Evolutionary conservation across 148 eudicot genomes (phyloP).

Genomic region (Rhododendron ferrugineum): DNA sequence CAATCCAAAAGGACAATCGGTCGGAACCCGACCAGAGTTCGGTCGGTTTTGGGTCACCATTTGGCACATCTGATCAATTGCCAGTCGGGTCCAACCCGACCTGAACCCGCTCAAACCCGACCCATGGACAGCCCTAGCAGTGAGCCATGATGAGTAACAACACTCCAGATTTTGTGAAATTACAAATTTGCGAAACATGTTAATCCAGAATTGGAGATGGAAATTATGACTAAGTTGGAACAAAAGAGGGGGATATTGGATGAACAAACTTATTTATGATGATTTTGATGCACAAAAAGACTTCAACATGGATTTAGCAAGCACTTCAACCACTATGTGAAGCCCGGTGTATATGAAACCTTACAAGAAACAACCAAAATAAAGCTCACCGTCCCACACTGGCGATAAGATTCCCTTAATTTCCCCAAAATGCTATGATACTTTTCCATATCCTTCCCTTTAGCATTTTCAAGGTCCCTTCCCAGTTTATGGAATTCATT

Average conservation of each 20-base stretch:
- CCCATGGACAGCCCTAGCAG: no score
- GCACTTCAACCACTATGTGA: background rate
- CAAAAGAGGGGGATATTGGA: background rate
- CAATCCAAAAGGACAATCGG: no score
- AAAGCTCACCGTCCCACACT: slow-evolving; percentile 64
- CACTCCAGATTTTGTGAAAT: background rate
- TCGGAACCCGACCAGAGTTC: no score
- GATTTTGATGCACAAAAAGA: background rate
- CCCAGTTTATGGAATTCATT: slow-evolving; percentile 62
- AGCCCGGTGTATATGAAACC: background rate
- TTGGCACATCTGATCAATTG: no score
- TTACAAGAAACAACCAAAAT: slow-evolving; percentile 12
- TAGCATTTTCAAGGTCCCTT: slow-evolving; percentile 69
- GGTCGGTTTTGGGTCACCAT: no score
- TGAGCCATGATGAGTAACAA: background rate
- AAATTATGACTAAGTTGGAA: background rate
- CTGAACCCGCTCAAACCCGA: no score
- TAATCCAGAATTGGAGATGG: background rate
- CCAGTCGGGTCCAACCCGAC: no score
- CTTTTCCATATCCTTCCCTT: slow-evolving; percentile 61
- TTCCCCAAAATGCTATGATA: slow-evolving; percentile 53
- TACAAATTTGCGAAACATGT: background rate
- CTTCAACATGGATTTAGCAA: background rate
- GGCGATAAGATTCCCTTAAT: slow-evolving; percentile 69
- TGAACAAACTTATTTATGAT: background rate